Evolutionary conservation across 352 stramenopile genomes (phyloP), one percentile per base, ranked within the genome.

Genomic region (Globisporangium sylvaticum): DNA sequence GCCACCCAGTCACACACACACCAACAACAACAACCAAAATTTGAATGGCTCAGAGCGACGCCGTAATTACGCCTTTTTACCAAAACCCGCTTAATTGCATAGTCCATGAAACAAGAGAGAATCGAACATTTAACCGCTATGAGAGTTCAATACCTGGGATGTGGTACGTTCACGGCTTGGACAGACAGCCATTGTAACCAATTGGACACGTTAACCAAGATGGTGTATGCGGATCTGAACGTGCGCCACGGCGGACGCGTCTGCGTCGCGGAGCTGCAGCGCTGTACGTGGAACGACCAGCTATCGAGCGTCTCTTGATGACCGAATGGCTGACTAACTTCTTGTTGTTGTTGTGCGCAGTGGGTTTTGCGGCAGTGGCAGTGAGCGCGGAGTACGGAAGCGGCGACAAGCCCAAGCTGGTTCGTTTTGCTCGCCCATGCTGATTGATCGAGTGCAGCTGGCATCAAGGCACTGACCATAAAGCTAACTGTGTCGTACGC

Each of bases 211-310:
- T 58, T n/a, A 27, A 46, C 37, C 1, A 42, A 32, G 54, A 83
- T 88, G 73, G 70, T 78, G 73, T 95, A 92, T 75, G 71, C 80
- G 58, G 87, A 95, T 75, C 67, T 95, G 68, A 91, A 87, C 42
- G 81, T 95, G 58, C 80, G 73, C 58, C 66, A 72, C n/a, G 81
- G 68, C 27, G 64, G 71, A 63, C 76, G 81, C 29, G 75, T 90
- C 64, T 88, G 73, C 37, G 68, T 78, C 44, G 64, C 67, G 1
- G 87, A 95, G 74, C 74, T 93, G 59, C 72, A 87, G 58, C 76
- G 81, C 68, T 73, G 87, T 95, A 71, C 54, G 85, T 73, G 18
- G 25, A 24, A 5, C 42, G 18, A 48, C 6, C 5, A 18, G 4
- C 53, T 14, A 4, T 42, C 12, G 25, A 39, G 53, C 1, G 7